These are phyloP conservation scores for Rhodotorula toruloides DNA, from an alignment of 768 basidiomycete species.

Conservation along the genomic window DNA sequence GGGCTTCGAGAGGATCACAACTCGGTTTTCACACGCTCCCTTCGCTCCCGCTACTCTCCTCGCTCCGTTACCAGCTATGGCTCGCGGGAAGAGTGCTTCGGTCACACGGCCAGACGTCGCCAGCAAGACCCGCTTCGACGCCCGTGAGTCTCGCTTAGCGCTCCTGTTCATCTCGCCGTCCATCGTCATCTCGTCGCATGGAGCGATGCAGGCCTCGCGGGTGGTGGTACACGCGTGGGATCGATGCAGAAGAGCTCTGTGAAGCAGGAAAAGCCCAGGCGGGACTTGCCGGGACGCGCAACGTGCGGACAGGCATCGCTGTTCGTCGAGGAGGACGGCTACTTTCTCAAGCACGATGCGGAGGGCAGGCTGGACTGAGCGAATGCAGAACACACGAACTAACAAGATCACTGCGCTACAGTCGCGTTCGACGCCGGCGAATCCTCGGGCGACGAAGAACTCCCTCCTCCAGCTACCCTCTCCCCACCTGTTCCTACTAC, in stretches of 20 bases:
- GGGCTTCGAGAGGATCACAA: no score
- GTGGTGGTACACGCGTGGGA: no score
- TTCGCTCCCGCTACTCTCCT: neutral
- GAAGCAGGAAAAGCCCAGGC: no score
- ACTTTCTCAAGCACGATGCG: no score
- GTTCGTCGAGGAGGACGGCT: no score
- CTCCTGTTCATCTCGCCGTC: no score
- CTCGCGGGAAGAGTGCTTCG: neutral
- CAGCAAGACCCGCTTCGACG: slow-evolving; percentile 4
- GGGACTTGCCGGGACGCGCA: no score
- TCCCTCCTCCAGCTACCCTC: slow-evolving; percentile 2
- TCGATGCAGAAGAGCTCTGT: no score
- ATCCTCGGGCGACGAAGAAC: slow-evolving; percentile 17
- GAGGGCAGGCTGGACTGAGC: neutral
- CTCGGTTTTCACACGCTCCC: neutral
- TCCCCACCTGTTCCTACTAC: slow-evolving; percentile 4
- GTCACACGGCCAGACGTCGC: slow-evolving; percentile 2
- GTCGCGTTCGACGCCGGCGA: slow-evolving; percentile 20
- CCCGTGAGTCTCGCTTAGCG: neutral
- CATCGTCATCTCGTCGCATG: neutral
- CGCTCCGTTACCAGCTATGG: neutral
- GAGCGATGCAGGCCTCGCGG: neutral
- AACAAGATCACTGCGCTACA: neutral
- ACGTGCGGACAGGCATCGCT: no score
- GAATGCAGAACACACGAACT: neutral